phyloP scores from a whole-genome alignment of 768 basidiomycete genomes.

The Trametes punicea region DNA sequence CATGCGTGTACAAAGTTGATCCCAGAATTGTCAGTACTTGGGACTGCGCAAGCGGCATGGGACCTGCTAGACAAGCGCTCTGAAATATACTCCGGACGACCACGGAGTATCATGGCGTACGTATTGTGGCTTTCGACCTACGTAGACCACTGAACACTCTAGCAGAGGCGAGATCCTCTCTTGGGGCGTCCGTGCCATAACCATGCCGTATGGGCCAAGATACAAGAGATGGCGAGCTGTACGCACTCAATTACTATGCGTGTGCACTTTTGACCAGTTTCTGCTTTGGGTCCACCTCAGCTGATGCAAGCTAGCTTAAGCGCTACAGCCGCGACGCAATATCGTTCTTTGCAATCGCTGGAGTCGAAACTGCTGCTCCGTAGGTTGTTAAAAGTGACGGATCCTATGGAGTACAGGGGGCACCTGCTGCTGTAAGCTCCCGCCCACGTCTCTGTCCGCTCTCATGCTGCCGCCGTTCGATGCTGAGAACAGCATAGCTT shows the following conservation, averaged over 20 bases:
- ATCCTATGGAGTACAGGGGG: constrained; percentile 4
- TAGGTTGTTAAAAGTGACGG: not conserved
- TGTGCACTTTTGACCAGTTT: too few relatives aligned
- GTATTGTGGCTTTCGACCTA: not conserved
- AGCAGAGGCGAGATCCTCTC: constrained; percentile 4
- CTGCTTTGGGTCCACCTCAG: not conserved
- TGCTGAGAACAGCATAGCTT: not conserved
- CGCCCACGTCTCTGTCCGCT: too few relatives aligned
- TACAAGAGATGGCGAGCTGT: constrained; percentile 8
- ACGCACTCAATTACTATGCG: not conserved
- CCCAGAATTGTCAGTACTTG: not conserved
- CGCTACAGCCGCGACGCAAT: not conserved
- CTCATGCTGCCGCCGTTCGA: too few relatives aligned
- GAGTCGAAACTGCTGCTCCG: constrained; percentile 1
- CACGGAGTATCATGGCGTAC: constrained; percentile 1
- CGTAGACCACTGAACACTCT: not conserved
- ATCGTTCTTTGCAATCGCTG: constrained; percentile 1
- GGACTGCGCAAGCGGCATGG: constrained; percentile 31
- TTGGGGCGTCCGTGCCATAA: constrained; percentile 1
- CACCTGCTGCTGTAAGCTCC: not conserved
- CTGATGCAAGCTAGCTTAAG: constrained; percentile 7
- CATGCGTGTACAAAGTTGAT: too few relatives aligned
- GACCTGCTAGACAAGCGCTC: constrained; percentile 43
- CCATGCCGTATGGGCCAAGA: constrained; percentile 1
- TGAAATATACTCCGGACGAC: constrained; percentile 40